A percentile compares a stretch with the other conserved stretches of the same genome.
Conservation (phyloP, 2,329 filamentous ascomycete genomes). For the Xylariaceae sp. region DNA sequence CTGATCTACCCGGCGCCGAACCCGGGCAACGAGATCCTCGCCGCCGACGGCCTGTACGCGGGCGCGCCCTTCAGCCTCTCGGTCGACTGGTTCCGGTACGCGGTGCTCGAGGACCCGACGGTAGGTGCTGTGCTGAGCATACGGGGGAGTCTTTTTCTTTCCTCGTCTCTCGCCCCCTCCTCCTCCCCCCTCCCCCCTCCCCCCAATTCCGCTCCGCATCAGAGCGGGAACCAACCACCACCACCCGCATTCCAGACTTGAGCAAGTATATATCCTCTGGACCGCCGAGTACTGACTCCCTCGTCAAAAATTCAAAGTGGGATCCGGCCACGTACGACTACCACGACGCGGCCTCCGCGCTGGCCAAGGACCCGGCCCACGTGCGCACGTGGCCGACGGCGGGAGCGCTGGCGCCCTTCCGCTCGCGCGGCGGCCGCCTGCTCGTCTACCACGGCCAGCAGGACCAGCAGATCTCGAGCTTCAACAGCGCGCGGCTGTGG, state of each 20-base stretch:
- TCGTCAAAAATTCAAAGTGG: too few relatives aligned
- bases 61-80: constrained; percentile 33
- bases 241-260: too few relatives aligned
- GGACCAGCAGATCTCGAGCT: constrained; percentile 36
- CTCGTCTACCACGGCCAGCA: constrained; percentile 28
- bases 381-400: constrained; percentile 24
- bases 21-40: constrained; percentile 35
- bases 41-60: constrained; percentile 29
- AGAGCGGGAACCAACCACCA: too few relatives aligned
- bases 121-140: too few relatives aligned
- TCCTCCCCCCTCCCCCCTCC: too few relatives aligned
- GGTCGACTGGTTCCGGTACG: constrained; percentile 40
- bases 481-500: constrained; percentile 39
- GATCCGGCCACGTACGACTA: constrained; percentile 27
- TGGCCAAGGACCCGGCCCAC: constrained; percentile 10
- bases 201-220: too few relatives aligned
- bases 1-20: constrained; percentile 42
- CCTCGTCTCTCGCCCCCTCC: too few relatives aligned
- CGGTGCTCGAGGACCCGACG: constrained; percentile 34
- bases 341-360: constrained; percentile 24
- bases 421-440: constrained; percentile 32
- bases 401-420: constrained; percentile 28
- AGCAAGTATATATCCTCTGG: too few relatives aligned
- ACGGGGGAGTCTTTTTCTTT: too few relatives aligned
- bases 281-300: too few relatives aligned